These are phyloP conservation scores for Rhizopogon roseolus DNA, from an alignment of 768 basidiomycete species.

Conservation along the genomic window DNA sequence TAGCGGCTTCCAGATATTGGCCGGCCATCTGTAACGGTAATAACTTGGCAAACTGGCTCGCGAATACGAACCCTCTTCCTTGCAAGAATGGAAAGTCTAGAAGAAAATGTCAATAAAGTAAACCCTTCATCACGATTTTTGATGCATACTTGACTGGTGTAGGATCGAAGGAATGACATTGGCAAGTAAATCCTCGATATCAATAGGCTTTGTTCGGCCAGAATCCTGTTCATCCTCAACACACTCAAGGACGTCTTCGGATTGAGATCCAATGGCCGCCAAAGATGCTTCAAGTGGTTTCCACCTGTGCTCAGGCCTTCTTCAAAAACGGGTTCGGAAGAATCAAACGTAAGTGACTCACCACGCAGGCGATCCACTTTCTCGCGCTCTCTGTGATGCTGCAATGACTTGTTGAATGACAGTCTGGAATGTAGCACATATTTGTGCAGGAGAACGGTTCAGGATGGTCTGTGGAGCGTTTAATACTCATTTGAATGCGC, in stretches of 20 bases:
- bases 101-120: background rate
- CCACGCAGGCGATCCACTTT: slow-evolving; percentile 61
- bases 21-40: slow-evolving; percentile 69
- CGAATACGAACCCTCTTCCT: slow-evolving; percentile 92
- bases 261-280: slow-evolving; percentile 75
- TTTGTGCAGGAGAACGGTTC: slow-evolving; percentile 47
- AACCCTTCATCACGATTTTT: background rate
- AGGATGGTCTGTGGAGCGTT: slow-evolving; percentile 45
- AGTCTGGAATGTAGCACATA: slow-evolving; percentile 48
- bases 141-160: slow-evolving; percentile 54
- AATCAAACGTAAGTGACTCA: slow-evolving; percentile 21
- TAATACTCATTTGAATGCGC: background rate
- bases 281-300: slow-evolving; percentile 82
- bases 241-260: slow-evolving; percentile 70
- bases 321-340: slow-evolving; percentile 1
- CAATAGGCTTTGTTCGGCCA: slow-evolving; percentile 61
- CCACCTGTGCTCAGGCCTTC: slow-evolving; percentile 59
- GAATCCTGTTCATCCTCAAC: slow-evolving; percentile 72
- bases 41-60: slow-evolving; percentile 78
- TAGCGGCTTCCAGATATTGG: slow-evolving; percentile 84
- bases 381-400: slow-evolving; percentile 51
- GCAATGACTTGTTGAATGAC: slow-evolving; percentile 51
- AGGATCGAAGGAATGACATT: slow-evolving; percentile 79
- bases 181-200: slow-evolving; percentile 71
- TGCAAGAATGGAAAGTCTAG: slow-evolving; percentile 89